These are phyloP conservation scores for Cruciata laevipes DNA, from an alignment of 257 asterid genomes.

Conservation along the genomic window DNA sequence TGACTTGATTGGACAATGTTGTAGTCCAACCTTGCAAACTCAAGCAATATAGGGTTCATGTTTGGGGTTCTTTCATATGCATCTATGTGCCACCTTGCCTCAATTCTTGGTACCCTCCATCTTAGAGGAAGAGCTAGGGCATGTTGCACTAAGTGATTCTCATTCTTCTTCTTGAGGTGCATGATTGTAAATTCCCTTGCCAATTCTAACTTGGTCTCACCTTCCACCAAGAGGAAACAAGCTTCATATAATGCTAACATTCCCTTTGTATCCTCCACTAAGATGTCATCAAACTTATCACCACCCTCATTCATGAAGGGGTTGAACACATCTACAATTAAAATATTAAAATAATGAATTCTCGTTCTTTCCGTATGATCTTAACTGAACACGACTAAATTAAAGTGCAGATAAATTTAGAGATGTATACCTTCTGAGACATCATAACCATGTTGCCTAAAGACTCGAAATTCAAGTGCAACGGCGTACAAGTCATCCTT, in stretches of 20 bases:
- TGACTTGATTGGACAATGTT: constrained; percentile 18
- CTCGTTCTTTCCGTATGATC: not conserved
- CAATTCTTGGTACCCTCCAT: constrained; percentile 18
- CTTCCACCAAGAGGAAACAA: constrained; percentile 10
- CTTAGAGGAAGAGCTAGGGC: constrained; percentile 16
- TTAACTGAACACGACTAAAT: not conserved
- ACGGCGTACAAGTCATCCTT: constrained; percentile 10
- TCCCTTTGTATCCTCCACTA: constrained; percentile 20
- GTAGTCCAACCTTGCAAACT: constrained; percentile 19
- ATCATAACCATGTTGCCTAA: constrained; percentile 18
- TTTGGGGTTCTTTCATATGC: constrained; percentile 13
- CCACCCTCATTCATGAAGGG: constrained; percentile 16
- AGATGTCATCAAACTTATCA: constrained; percentile 9
- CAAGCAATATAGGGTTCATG: constrained; percentile 7
- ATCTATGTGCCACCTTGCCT: constrained; percentile 16
- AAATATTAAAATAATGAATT: not conserved
- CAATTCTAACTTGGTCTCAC: constrained; percentile 5
- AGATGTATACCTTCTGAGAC: constrained; percentile 14
- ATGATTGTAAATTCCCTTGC: constrained; percentile 17
- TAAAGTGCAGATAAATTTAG: not conserved
- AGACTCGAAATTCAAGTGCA: constrained; percentile 22
- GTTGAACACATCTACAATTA: constrained; percentile 21
- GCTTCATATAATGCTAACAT: constrained; percentile 25
- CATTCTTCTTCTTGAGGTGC: not conserved
- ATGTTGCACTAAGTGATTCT: constrained; percentile 8